phyloP scores from a whole-genome alignment of 495 filamentous ascomycete genomes.

The Talaromyces ruber region DNA sequence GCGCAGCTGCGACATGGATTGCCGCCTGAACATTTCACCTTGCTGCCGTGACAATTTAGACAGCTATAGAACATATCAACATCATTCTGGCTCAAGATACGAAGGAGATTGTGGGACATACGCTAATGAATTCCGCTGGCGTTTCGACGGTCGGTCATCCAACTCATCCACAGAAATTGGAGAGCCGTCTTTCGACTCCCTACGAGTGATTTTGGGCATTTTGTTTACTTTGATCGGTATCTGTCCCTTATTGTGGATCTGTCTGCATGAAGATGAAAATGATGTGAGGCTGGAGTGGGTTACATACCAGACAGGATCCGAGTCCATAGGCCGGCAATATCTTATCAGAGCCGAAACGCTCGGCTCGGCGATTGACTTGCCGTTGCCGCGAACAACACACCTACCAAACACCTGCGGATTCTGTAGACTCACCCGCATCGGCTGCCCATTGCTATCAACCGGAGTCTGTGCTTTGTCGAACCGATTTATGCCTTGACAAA shows the following conservation, averaged over 20 bases:
- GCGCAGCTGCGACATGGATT: conserved; percentile 24
- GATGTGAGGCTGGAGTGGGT: not conserved
- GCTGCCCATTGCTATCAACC: not conserved
- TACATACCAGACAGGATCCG: not conserved
- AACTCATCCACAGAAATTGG: not conserved
- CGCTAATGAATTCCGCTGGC: conserved; percentile 1
- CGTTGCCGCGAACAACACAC: not conserved
- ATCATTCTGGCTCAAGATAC: not conserved
- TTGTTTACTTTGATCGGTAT: not conserved
- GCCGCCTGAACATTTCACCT: conserved; percentile 29
- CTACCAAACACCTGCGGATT: not conserved
- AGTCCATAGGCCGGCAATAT: not conserved
- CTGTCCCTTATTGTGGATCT: not conserved
- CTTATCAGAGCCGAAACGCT: not conserved
- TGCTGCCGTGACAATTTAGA: conserved; percentile 25
- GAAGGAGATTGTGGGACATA: not conserved
- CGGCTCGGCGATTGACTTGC: not conserved
- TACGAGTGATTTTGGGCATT: not conserved
- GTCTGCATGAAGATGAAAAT: not conserved
- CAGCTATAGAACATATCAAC: conserved; percentile 21
- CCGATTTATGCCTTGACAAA: not conserved
- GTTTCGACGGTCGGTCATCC: conserved; percentile 2
- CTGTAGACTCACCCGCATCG: not conserved
- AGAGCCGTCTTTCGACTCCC: not conserved
- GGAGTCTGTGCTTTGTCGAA: not conserved